Evolutionary conservation across 352 stramenopile genomes (phyloP), one percentile per base, ranked within the genome.

Genomic region (Globisporangium uncinulatum): DNA sequence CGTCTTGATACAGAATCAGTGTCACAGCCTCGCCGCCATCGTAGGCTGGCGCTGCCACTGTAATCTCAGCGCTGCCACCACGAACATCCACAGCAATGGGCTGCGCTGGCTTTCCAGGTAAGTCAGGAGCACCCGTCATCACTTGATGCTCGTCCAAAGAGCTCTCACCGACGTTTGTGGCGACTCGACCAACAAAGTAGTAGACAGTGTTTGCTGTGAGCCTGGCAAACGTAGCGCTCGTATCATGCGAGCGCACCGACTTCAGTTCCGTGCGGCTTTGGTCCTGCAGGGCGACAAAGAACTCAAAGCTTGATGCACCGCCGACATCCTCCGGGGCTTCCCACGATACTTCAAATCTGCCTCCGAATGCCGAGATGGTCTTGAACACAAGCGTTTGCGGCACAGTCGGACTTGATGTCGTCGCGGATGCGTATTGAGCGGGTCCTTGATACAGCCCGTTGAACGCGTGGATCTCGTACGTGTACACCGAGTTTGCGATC

Each of bases 321-420:
- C 81, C 81, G 0, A 70, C 76, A 50, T 84, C 64, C 36, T 70
- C 59, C 1, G 74, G 57, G 31, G 42, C 41, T 11, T 42, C 29
- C 81, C 74, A 89, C 3, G 54, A 53, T 6, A 83, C 67, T 53
- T 76, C 61, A 6, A 91, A 57, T 2, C 56, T 58, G 31, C 81
- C 78, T 24, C 80, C 81, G 43, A 67, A 84, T 0, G 67, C 37
- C 9, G 55, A 31, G 0, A 72, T 47, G 17, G 19, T 46, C 41
- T 37, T 42, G 34, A 83, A 63, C 0, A 66, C 1, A 4, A 63
- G 54, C 0, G 70, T 36, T n/a, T 71, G 60, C 20, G 80, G 60
- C 19, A 65, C 5, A 1, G 69, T 71, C 17, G 73, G 64, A 0
- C 36, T 29, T 0, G 62, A 64, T 1, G 80, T 83, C 0, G 4